phyloP scores from a whole-genome alignment of 495 filamentous ascomycete species.

The Haplographium delicatum region DNA sequence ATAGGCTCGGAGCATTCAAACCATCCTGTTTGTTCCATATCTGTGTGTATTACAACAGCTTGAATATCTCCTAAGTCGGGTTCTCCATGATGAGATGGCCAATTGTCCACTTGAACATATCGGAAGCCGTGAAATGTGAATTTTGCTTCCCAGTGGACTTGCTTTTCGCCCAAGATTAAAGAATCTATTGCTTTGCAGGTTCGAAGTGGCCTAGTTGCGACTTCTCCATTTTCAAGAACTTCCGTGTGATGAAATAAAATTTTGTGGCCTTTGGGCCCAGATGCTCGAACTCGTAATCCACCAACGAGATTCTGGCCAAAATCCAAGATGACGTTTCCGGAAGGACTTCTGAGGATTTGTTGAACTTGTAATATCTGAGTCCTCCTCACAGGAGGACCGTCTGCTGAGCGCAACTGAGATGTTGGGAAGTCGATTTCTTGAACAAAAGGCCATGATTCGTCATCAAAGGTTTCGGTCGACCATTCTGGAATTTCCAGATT shows the following conservation, averaged over 20 bases:
- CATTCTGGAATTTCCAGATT: slow-evolving; percentile 24
- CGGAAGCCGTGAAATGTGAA: slow-evolving; percentile 55
- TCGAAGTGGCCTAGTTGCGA: slow-evolving; percentile 44
- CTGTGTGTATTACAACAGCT: slow-evolving; percentile 44
- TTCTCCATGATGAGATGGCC: slow-evolving; percentile 29
- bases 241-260: slow-evolving; percentile 44
- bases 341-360: slow-evolving; percentile 37
- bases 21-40: slow-evolving; percentile 41
- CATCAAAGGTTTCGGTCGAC: slow-evolving; percentile 21
- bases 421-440: slow-evolving; percentile 12
- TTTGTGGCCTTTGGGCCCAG: slow-evolving; percentile 29
- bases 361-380: slow-evolving; percentile 27
- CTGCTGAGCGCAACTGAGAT: slow-evolving; percentile 4
- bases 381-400: slow-evolving; percentile 17
- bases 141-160: slow-evolving; percentile 34
- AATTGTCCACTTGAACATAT: slow-evolving; percentile 44
- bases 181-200: slow-evolving; percentile 40
- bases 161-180: slow-evolving; percentile 29
- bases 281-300: slow-evolving; percentile 34
- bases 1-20: slow-evolving; percentile 42
- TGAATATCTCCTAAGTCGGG: slow-evolving; percentile 29
- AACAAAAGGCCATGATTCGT: slow-evolving; percentile 8
- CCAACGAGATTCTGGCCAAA: slow-evolving; percentile 55
- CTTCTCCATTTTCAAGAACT: slow-evolving; percentile 48
- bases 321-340: slow-evolving; percentile 43